Evolutionary conservation across 1,139 yeast species (phyloP).

Genomic region (Yamadazyma jaroonii): DNA sequence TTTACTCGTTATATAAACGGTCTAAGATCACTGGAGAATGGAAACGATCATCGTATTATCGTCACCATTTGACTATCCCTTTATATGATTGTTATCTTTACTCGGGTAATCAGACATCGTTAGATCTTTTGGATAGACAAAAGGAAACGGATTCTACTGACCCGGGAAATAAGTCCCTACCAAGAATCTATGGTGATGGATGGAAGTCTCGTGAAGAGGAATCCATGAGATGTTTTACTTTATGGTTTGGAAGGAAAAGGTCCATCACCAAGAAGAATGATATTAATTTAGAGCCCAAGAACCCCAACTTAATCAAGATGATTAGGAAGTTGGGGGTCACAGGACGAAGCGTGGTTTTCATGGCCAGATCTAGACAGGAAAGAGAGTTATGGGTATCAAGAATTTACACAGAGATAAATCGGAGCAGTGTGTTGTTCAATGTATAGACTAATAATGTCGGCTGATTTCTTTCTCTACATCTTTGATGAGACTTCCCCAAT

Average conservation of each 20-base stretch:
- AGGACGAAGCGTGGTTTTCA: constrained; percentile 68
- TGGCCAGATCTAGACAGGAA: constrained; percentile 81
- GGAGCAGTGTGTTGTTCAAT: constrained; percentile 26
- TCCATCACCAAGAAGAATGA: constrained; percentile 36
- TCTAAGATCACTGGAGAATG: constrained; percentile 46
- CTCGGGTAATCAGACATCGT: constrained; percentile 61
- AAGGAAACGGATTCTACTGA: constrained; percentile 41
- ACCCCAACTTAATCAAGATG: constrained; percentile 43
- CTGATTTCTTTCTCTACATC: constrained; percentile 6
- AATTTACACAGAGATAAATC: constrained; percentile 61
- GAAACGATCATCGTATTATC: constrained; percentile 40
- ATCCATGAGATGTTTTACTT: constrained; percentile 65
- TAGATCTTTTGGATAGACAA: constrained; percentile 54
- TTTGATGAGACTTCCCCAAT: constrained; percentile 7
- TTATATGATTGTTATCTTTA: constrained; percentile 69
- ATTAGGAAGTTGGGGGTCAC: constrained; percentile 60
- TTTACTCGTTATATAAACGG: constrained; percentile 48
- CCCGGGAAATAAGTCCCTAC: constrained; percentile 60
- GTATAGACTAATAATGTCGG: not conserved
- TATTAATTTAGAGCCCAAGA: constrained; percentile 28
- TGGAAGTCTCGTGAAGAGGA: constrained; percentile 83
- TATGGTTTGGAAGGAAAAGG: constrained; percentile 77
- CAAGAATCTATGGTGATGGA: constrained; percentile 77
- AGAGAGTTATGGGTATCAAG: constrained; percentile 79
- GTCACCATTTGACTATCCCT: constrained; percentile 56